These are phyloP conservation scores for Sergeia podlipaevii DNA, from an alignment of 208 protist species.

Conservation along the genomic window DNA sequence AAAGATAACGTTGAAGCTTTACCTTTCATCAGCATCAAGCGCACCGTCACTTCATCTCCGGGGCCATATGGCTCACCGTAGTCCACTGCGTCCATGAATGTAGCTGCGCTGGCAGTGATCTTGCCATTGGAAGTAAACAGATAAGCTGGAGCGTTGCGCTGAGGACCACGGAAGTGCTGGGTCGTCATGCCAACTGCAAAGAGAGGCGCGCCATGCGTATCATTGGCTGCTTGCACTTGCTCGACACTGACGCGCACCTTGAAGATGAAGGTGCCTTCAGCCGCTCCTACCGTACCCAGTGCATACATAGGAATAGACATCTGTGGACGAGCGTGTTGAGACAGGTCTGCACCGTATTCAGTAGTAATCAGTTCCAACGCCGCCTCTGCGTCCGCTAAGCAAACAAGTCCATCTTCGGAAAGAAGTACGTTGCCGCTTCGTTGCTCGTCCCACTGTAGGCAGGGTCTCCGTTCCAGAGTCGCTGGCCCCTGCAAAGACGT, in stretches of 20 bases:
- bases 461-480: background rate
- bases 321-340: slow-evolving; percentile 6
- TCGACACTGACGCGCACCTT: slow-evolving; percentile 13
- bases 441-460: slow-evolving; percentile 38
- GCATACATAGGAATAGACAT: slow-evolving; percentile 55
- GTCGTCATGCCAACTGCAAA: slow-evolving; percentile 40
- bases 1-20: slow-evolving; percentile 56
- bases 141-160: slow-evolving; percentile 18
- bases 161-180: slow-evolving; percentile 20
- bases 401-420: slow-evolving; percentile 36
- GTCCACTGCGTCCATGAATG: slow-evolving; percentile 12
- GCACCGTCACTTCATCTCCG: slow-evolving; percentile 40
- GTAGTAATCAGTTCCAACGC: slow-evolving; percentile 24
- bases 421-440: slow-evolving; percentile 64
- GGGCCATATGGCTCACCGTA: slow-evolving; percentile 43
- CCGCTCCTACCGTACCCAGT: slow-evolving; percentile 30
- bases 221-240: slow-evolving; percentile 19
- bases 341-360: slow-evolving; percentile 15
- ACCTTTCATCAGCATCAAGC: slow-evolving; percentile 31
- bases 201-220: slow-evolving; percentile 1
- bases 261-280: slow-evolving; percentile 33
- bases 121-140: slow-evolving; percentile 51
- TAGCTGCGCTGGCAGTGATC: slow-evolving; percentile 16
- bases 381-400: slow-evolving; percentile 36
- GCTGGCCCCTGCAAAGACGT: background rate